phyloP scores from a whole-genome alignment of 1,139 yeast genomes.

The Ogataea hybrid region DNA sequence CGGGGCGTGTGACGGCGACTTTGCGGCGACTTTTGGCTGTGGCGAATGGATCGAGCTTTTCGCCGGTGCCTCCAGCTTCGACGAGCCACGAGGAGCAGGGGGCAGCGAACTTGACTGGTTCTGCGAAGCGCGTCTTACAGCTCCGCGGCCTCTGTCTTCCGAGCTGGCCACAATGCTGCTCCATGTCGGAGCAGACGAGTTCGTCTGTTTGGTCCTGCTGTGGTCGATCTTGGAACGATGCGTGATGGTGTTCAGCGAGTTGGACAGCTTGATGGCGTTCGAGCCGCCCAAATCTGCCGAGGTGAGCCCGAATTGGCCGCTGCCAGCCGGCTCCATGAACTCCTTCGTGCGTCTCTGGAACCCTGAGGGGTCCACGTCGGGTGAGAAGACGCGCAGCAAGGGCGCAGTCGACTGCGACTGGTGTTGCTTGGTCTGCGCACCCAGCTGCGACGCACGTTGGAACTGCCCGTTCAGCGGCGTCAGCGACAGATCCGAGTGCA shows the following conservation, averaged over 20 bases:
- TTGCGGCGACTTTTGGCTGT: slow-evolving; percentile 14
- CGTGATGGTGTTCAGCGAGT: slow-evolving; percentile 60
- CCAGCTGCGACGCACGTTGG: slow-evolving; percentile 16
- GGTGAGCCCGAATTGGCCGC: slow-evolving; percentile 35
- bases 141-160: slow-evolving; percentile 19
- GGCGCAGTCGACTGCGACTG: slow-evolving; percentile 23
- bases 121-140: slow-evolving; percentile 8
- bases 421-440: slow-evolving; percentile 17
- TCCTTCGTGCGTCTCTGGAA: slow-evolving; percentile 21
- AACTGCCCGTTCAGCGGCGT: slow-evolving; percentile 11
- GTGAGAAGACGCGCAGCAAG: slow-evolving; percentile 24
- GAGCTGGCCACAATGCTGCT: slow-evolving; percentile 10
- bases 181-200: slow-evolving; percentile 3
- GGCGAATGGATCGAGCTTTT: slow-evolving; percentile 8
- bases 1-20: slow-evolving; percentile 10
- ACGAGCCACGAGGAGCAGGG: slow-evolving; percentile 16
- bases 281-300: slow-evolving; percentile 32
- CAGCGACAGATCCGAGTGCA: slow-evolving; percentile 15
- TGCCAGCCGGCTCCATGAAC: slow-evolving; percentile 15
- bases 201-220: slow-evolving; percentile 12
- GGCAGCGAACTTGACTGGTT: slow-evolving; percentile 24
- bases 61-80: slow-evolving; percentile 9
- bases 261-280: slow-evolving; percentile 51
- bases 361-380: slow-evolving; percentile 23
- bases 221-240: slow-evolving; percentile 60